These are phyloP conservation scores for Draba incana DNA, from an alignment of 345 rosid species.

Conservation along the genomic window DNA sequence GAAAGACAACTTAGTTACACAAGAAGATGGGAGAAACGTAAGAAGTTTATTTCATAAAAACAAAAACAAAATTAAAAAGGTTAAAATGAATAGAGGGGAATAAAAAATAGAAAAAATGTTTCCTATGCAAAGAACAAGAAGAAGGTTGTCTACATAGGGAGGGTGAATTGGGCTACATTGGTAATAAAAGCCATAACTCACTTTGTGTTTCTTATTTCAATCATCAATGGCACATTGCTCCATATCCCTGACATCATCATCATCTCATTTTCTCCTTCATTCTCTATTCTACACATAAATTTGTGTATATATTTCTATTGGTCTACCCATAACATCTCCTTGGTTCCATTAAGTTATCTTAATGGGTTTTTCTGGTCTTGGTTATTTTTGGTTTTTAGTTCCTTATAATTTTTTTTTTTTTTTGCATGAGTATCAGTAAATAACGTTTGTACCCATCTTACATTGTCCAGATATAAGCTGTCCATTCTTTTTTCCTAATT, in stretches of 20 bases:
- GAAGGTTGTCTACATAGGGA: conserved; percentile 53
- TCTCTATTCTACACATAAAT: conserved; percentile 2
- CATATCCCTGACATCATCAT: conserved; percentile 43
- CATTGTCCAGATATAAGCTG: conserved; percentile 45
- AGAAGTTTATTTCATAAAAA: neutral
- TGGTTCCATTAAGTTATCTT: conserved; percentile 33
- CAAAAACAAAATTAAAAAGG: neutral
- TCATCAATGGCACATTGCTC: conserved; percentile 60
- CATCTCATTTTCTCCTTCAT: conserved; percentile 40
- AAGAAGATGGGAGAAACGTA: conserved; percentile 36
- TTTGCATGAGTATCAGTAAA: conserved; percentile 44
- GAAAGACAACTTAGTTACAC: conserved; percentile 33
- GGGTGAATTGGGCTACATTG: conserved; percentile 56
- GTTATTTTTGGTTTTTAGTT: neutral
- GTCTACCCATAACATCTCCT: conserved; percentile 55
- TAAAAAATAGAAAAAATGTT: conserved; percentile 52
- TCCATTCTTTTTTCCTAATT: conserved; percentile 17
- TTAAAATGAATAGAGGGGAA: conserved; percentile 42
- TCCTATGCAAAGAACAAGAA: conserved; percentile 58
- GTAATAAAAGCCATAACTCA: conserved; percentile 57
- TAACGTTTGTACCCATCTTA: conserved; percentile 49
- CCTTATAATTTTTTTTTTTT: neutral
- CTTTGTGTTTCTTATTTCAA: conserved; percentile 55
- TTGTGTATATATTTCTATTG: neutral
- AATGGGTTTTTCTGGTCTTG: conserved; percentile 31